These are phyloP conservation scores for Epichloe glyceriae DNA, from an alignment of 2,329 filamentous ascomycete species.

Conservation along the genomic window DNA sequence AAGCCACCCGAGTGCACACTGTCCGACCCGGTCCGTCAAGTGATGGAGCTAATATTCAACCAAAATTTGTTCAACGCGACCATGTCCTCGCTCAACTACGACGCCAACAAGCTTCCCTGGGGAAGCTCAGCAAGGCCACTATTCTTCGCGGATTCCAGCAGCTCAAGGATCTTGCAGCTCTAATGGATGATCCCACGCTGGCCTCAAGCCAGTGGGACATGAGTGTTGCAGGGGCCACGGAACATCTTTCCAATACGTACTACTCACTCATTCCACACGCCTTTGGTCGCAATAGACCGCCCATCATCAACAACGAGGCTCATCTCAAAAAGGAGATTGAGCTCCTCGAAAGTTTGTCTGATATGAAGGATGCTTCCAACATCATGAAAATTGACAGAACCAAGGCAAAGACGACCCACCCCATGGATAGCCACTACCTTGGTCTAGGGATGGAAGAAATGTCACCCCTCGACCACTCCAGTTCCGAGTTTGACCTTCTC, in stretches of 20 bases:
- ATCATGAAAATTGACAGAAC: conserved; percentile 57
- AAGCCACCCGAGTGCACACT: conserved; percentile 42
- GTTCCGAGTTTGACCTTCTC: conserved; percentile 52
- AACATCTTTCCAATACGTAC: conserved; percentile 61
- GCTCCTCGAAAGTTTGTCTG: conserved; percentile 65
- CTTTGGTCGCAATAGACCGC: conserved; percentile 63
- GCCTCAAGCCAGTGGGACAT: conserved; percentile 31
- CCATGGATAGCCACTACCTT: conserved; percentile 59
- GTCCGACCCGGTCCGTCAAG: conserved; percentile 43
- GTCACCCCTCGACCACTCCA: conserved; percentile 47
- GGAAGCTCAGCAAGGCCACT: conserved; percentile 70
- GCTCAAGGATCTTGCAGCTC: conserved; percentile 59
- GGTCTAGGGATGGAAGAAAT: conserved; percentile 65
- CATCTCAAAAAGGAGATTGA: conserved; percentile 65
- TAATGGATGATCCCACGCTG: conserved; percentile 42
- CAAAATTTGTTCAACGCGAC: conserved; percentile 53
- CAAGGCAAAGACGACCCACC: conserved; percentile 40
- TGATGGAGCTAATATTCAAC: conserved; percentile 80
- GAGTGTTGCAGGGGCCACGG: conserved; percentile 29
- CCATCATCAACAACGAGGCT: conserved; percentile 43
- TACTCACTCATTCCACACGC: conserved; percentile 73
- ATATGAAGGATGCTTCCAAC: conserved; percentile 71
- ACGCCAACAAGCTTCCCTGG: conserved; percentile 64
- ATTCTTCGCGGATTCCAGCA: conserved; percentile 63
- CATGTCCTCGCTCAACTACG: conserved; percentile 57